phyloP scores from a whole-genome alignment of 2,329 filamentous ascomycete species.

The Microascus cirrosus region DNA sequence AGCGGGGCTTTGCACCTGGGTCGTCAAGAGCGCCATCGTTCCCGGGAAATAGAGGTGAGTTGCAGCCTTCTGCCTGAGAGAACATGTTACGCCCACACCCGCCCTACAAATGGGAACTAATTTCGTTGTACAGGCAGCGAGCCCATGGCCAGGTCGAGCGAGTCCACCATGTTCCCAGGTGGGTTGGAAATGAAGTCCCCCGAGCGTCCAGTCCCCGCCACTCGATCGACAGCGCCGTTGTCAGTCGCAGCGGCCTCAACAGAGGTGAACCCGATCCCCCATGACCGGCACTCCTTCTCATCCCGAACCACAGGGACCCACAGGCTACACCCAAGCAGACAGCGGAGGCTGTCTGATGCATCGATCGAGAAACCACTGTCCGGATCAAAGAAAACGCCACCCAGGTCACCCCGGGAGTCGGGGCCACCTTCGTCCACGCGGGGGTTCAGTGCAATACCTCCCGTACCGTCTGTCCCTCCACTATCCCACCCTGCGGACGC shows the following conservation, averaged over 20 bases:
- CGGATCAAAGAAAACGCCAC: neutral
- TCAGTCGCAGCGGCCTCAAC: neutral
- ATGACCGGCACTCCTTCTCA: neutral
- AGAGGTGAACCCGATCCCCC: neutral
- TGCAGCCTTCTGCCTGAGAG: neutral
- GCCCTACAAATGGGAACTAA: neutral
- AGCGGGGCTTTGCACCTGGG: constrained; percentile 9
- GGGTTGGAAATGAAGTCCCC: constrained; percentile 23
- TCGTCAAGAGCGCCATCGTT: neutral
- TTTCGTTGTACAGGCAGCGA: neutral
- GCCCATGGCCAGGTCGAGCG: constrained; percentile 17
- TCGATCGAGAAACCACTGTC: constrained; percentile 11
- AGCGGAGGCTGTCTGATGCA: constrained; percentile 17
- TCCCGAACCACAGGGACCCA: constrained; percentile 5
- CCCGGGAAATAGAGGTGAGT: neutral
- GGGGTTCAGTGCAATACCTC: neutral
- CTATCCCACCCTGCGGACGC: neutral
- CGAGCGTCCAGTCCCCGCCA: neutral
- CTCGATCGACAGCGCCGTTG: neutral
- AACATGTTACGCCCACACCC: neutral
- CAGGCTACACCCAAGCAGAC: constrained; percentile 15
- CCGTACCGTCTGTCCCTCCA: neutral
- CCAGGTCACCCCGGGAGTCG: neutral
- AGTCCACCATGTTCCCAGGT: constrained; percentile 18
- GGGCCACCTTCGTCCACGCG: neutral